Base-by-base conservation (phyloP, 2,329 filamentous ascomycete species). In the Diaporthe destruens region DNA sequence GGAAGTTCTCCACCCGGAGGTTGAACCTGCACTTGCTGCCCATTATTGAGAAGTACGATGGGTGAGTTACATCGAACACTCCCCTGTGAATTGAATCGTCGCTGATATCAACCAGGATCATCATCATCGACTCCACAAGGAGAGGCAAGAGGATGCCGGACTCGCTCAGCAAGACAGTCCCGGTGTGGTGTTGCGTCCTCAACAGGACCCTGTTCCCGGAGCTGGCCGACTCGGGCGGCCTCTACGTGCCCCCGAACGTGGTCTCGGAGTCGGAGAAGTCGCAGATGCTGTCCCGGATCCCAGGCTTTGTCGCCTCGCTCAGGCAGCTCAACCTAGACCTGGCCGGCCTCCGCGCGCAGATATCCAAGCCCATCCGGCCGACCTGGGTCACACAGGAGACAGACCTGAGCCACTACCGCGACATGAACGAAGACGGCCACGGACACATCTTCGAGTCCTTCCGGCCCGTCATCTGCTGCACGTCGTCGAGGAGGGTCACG, bases 111-210 rank as follows among this genome's bases (percentile, higher is more conserved):
- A 32, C 25, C 3, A 91, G 90, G 47, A 91, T 91, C 80, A 92
- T 98, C 73, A 91, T 99, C 72, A 93, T 98, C 55, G 96, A 99
- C 82, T 98, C 95, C 34, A 99, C 96, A 0, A 87, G 96, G 71
- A 88, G 96, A 68, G 96, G 96, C 12, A 98, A 98, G 84, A 89
- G 93, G 77, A 97, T 98, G 91, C 96, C 96, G 0, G 96, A 99
- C 83, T 95, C 96, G 20, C 87, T 99, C 23, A 94, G 93, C 77
- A 98, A 98, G 82, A 98, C 96, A 0, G 87, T 98, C 34, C 96
- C 96, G 2, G 93, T 98, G 75, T 99, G 96, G 96, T 95, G 93
- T 81, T 90, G 92, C 74, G 94, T 98, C 23, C 83, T 98, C 77
- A 98, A 98, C 82, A 87, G 88, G 59, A 85, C 90, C 3, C 84